Evolutionary conservation across 1,284 basidiomycete genomes (phyloP).

Genomic region (Puccinia brachypodii): DNA sequence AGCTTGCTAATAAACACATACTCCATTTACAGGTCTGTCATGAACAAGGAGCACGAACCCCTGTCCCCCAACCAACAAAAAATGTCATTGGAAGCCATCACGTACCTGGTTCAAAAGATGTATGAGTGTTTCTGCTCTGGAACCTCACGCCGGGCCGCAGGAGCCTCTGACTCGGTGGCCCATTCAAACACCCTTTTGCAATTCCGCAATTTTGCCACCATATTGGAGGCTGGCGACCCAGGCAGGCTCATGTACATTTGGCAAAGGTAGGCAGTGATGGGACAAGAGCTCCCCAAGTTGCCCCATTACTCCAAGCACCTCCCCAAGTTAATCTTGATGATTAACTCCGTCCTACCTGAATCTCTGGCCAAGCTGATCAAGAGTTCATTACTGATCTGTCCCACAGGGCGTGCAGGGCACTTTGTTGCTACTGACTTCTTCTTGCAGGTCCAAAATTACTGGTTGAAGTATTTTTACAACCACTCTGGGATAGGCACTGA

Average conservation of each 20-base stretch:
- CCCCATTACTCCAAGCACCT: conserved; percentile 3
- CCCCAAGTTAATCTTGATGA: not conserved
- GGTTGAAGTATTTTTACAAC: conserved; percentile 15
- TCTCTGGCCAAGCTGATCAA: not conserved
- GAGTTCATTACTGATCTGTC: not conserved
- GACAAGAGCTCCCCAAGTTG: not conserved
- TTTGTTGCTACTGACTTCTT: conserved; percentile 13
- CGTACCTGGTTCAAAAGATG: not conserved
- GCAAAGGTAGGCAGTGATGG: not conserved
- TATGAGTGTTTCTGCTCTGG: not conserved
- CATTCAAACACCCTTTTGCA: not conserved
- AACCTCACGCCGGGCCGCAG: not conserved
- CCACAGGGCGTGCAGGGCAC: not conserved
- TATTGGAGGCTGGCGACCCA: not conserved
- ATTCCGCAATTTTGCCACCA: conserved; percentile 4
- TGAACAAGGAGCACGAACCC: too few relatives aligned
- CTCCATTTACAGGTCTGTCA: too few relatives aligned
- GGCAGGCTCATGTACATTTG: conserved; percentile 1
- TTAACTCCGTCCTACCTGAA: not conserved
- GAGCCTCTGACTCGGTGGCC: not conserved
- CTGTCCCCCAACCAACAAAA: too few relatives aligned
- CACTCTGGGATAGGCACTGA: conserved; percentile 9
- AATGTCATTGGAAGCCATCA: not conserved
- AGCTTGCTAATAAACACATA: too few relatives aligned
- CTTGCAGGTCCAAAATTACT: conserved; percentile 12